A percentile compares a stretch with the other conserved stretches of the same genome.
Evolutionary conservation across 768 basidiomycete species (phyloP).

Genomic region (Floccularia luteovirens): DNA sequence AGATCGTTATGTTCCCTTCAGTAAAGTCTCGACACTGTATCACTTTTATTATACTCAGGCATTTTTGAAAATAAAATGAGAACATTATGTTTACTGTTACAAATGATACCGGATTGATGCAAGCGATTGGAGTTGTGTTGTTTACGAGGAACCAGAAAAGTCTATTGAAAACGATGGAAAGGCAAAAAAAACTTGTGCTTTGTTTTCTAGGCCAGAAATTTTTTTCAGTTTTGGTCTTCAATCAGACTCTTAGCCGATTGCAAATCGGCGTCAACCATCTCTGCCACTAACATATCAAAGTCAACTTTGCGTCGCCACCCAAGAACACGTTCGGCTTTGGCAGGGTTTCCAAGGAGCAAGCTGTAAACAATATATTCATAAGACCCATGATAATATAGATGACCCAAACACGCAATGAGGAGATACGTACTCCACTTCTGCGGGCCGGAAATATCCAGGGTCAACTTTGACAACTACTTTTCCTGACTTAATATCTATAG

Average conservation of each 20-base stretch:
- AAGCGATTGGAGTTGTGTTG: too few species aligned
- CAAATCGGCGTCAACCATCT: constrained; percentile 88
- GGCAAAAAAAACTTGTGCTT: too few species aligned
- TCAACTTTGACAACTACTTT: constrained; percentile 81
- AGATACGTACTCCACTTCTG: constrained; percentile 81
- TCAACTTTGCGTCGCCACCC: constrained; percentile 87
- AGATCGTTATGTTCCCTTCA: too few species aligned
- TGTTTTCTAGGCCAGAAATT: too few species aligned
- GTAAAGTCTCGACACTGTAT: too few species aligned
- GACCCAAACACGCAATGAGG: too few species aligned
- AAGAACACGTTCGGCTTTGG: constrained; percentile 82
- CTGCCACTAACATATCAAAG: constrained; percentile 79
- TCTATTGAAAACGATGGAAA: too few species aligned
- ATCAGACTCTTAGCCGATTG: constrained; percentile 65
- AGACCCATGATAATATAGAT: not conserved
- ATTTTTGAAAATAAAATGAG: too few species aligned
- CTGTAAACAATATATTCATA: constrained; percentile 28
- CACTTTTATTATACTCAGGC: too few species aligned
- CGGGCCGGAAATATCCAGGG: constrained; percentile 86
- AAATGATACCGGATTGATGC: too few species aligned
- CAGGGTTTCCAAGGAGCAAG: constrained; percentile 78
- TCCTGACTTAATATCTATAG: constrained; percentile 60
- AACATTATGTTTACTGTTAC: too few species aligned
- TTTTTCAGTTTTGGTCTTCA: constrained; percentile 77
- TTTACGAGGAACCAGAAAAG: too few species aligned